Evolutionary conservation across 164 flowering plant genomes (phyloP), one percentile per base, ranked within the genome.

Genomic region (Chloranthus sessilifolius): DNA sequence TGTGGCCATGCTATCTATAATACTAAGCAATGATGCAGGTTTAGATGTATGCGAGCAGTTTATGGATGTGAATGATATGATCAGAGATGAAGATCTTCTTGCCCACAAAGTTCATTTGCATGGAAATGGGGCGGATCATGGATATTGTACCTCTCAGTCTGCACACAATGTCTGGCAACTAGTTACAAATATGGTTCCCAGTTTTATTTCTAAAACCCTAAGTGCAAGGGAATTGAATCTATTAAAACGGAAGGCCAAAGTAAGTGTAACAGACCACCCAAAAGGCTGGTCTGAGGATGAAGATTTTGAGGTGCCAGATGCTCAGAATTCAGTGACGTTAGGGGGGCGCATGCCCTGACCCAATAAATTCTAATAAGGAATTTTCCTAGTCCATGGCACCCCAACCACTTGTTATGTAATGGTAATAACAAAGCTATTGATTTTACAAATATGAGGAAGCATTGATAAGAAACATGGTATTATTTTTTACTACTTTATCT

Each of bases 11-110:
- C n/a, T 21, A 15, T 26, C 31, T 25, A 12, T 44, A 25, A 3
- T 44, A 4, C 25, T 2, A 44, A 10, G 31, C 21, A 6, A n/a
- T 26, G 5, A n/a, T 52, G 24, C 83, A 91, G 98, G 99, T 53
- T 67, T 89, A 67, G 97, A 89, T 73, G 68, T 82, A 16, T 92
- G 92, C 60, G 99, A 92, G 74, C 87, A 82, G 72, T 94, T 94
- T 62, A 87, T 94, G 92, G 99, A 94, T 80, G 87, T 94, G 52
- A 87, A 64, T 77, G 99, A 94, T 55, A 68, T 94, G 84, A 86
- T 94, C 49, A 78, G 70, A 62, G 99, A 94, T 68, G 99, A 94
- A 58, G 99, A 94, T 64, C 96, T 92, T 56, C 63, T 80, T 36
- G 71, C 61, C 49, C 78, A 77, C 22, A 87, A 69, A 53, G 50